Evolutionary conservation across 768 basidiomycete species (phyloP), one percentile per base, ranked within the genome.

Genomic region (Cystofilobasidium bisporidii): DNA sequence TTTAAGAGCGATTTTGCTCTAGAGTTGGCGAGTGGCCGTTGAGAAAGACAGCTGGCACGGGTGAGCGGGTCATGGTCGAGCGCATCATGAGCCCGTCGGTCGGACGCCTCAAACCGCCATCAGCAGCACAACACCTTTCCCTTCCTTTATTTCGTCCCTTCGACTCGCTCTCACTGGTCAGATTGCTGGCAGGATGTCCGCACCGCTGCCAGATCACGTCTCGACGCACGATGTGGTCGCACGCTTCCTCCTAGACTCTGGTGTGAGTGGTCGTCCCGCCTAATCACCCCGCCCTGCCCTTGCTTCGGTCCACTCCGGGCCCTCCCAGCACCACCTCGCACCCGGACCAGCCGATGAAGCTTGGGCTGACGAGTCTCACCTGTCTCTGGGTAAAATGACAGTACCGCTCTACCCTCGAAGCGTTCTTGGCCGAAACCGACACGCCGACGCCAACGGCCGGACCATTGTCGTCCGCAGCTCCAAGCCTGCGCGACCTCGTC

Each of bases 401-500:
- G 58, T 66, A 60, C 33, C 32, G 26, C 32, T 28, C 67, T 11
- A 57, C 67, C 1, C 61, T 68, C 41, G 61, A 48, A 0, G 40
- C 67, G 3, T 63, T 68, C 43, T 47, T 68, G 12, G 26, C 61
- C 22, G 67, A 68, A 11, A 57, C 32, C 3, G 36, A 53, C 22
- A 58, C 53, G 10, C 58, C 32, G 17, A 20, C 17, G 14, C 53
- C 38, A 15, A 41, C 24, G 40, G 47, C 55, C 47, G 57, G 24
- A 30, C 30, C 28, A 22, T n/a, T 53, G 22, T 33, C 41, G 43
- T 36, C 30, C 55, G 36, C 30, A 30, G 60, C 8, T 30, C 61
- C 24, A 33, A 62, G 32, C n/a, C 43, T 68, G n/a, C 50, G 61
- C 12, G 61, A 63, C 10, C 28, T 68, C 43, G 67, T 68, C 30